Base-by-base conservation (phyloP, 139 green algal species). In the Zygnema circumcarinatum region DNA sequence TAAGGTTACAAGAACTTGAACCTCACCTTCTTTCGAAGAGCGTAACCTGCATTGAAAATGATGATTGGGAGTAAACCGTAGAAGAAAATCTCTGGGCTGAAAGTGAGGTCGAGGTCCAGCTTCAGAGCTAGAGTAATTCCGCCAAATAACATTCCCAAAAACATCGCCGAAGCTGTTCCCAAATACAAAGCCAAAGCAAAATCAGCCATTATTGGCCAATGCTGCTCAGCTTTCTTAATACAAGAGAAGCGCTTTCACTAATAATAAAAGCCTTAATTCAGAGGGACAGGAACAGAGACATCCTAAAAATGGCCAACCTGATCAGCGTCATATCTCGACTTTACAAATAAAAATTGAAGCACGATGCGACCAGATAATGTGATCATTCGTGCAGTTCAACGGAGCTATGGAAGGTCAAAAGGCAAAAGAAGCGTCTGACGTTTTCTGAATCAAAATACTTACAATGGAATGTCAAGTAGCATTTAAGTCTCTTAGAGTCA, bases 41-140 rank as follows among this genome's bases (percentile, higher is more conserved):
- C 93, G 67, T 92, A 96, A n/a, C 92, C 94, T 2, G 94, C 93
- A 20, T 96, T 93, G 91, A 96, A 97, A 84, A 96, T 96, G 86
- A 97, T 97, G 75, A 92, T 92, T 2, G 95, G 95, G 33, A 97
- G 92, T 3, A 97, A 83, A 11, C 95, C 84, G 76, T 95, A 92
- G 83, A 97, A 94, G 92, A 97, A 97, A 68, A 96, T 92, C 25
- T 92, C 72, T 20, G 81, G 87, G 29, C 92, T 87, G 52, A 94
- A 89, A 21, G 39, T 54, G 39, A 90, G 38, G 0, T 36, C 31
- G 21, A 76, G 32, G 25, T 83, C 82, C 42, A 42, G 32, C n/a
- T 67, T 40, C 35, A 85, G 25, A 16, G 29, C 7, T 22, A 72
- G 32, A 3, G 79, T n/a, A 31, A 90, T 11, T 11, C 21, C 79